Evolutionary conservation across 73 alveolate genomes (phyloP), one percentile per base, ranked within the genome.

Genomic region (Paramecium bursaria): DNA sequence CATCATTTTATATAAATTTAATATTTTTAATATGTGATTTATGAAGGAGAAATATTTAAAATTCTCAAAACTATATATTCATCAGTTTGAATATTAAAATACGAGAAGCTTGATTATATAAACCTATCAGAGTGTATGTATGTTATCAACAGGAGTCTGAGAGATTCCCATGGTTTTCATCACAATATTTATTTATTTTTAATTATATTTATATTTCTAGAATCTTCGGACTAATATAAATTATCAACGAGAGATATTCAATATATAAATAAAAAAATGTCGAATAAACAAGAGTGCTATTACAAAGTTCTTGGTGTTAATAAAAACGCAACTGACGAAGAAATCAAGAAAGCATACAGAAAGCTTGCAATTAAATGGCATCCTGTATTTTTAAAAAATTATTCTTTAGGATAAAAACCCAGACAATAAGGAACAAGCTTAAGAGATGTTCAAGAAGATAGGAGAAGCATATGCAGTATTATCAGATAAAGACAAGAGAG

Each of bases 381-480:
- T 88, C 99, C 99, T 53, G 93, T 90, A 90, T 77, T 85, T 35
- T 48, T 46, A 30, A 2, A 52, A 3, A 14, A 26, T 51, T 46
- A 57, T 27, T 17, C 33, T 57, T 27, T 50, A 91, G 96, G 98
- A 96, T 85, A 94, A 93, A 86, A 95, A 96, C 91, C 96, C 94
- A n/a, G 91, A 95, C 85, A 92, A 96, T 33, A 91, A 91, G 61
- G 92, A 93, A 46, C 92, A 82, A 46, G 98, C 98, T 30, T 94
- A 93, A 61, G 98, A 92, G 74, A 86, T 76, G 80, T 96, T 96
- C 89, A 94, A 93, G 89, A 87, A 86, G 90, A 74, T 96, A 49
- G 96, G 97, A 17, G 99, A 96, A 86, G 99, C 99, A 1, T 96
- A 95, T 77, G 98, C 92, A 77, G 94, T 91, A 54, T 88, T 96